A percentile compares a stretch with the other conserved stretches of the same genome.
These are phyloP conservation scores for Arabidopsis suecica DNA, from an alignment of 345 rosid genomes.

Conservation along the genomic window DNA sequence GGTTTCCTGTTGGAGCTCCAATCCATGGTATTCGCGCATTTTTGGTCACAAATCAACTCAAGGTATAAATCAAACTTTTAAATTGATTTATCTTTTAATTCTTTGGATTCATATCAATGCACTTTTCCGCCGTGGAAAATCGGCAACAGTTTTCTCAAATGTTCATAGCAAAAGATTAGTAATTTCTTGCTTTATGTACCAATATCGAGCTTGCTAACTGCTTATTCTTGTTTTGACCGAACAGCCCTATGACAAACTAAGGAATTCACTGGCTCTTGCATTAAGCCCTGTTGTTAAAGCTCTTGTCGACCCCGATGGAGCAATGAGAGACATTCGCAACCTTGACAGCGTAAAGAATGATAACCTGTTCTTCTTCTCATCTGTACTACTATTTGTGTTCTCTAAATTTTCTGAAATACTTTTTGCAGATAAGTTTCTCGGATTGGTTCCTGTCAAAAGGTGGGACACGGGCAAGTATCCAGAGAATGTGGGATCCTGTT, in stretches of 20 bases:
- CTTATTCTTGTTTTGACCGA: constrained; percentile 20
- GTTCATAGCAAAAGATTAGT: constrained; percentile 11
- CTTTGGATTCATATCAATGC: constrained; percentile 15
- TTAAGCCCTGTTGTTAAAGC: constrained; percentile 96
- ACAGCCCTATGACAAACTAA: constrained; percentile 92
- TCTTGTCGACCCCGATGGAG: constrained; percentile 87
- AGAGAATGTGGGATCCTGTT: constrained; percentile 99
- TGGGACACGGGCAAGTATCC: constrained; percentile 85
- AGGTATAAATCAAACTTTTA: constrained; percentile 51
- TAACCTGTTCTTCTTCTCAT: constrained; percentile 13
- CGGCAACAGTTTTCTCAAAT: neutral
- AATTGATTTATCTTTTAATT: neutral
- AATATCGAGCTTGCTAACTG: neutral
- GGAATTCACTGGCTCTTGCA: constrained; percentile 94
- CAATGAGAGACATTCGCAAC: constrained; percentile 83
- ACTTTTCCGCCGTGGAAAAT: neutral
- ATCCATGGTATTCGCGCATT: constrained; percentile 90
- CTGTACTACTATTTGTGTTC: neutral
- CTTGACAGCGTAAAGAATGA: constrained; percentile 74
- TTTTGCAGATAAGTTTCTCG: constrained; percentile 91
- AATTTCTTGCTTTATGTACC: neutral
- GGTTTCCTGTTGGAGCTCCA: constrained; percentile 95
- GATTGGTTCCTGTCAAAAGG: constrained; percentile 98
- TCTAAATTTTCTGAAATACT: constrained; percentile 14
- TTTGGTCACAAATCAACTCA: constrained; percentile 82